phyloP scores from a whole-genome alignment of 768 basidiomycete species.

The Serendipita sp. region DNA sequence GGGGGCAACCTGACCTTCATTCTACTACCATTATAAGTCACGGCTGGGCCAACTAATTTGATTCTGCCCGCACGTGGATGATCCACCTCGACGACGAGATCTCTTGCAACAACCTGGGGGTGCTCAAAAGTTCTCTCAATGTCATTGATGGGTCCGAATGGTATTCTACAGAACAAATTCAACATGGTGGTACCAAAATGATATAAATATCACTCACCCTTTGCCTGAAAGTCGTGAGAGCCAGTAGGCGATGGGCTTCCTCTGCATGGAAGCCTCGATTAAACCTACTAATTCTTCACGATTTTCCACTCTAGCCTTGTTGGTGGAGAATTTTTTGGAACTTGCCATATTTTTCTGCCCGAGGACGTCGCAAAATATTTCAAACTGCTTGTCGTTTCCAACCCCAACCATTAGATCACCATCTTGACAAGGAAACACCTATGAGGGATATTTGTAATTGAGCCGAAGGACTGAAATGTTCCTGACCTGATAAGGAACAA shows the following conservation, averaged over 20 bases:
- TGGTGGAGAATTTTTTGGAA: constrained; percentile 53
- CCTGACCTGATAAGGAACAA: constrained; percentile 71
- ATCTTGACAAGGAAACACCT: constrained; percentile 60
- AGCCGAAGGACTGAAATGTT: constrained; percentile 9
- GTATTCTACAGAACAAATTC: constrained; percentile 33
- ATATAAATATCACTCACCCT: constrained; percentile 45
- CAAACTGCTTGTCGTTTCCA: constrained; percentile 81
- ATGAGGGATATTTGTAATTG: background rate
- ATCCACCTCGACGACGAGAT: constrained; percentile 62
- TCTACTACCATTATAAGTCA: constrained; percentile 62
- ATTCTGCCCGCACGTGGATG: constrained; percentile 63
- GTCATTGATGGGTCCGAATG: constrained; percentile 85
- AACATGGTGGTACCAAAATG: constrained; percentile 7
- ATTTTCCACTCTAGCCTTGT: constrained; percentile 59
- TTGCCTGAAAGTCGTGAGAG: constrained; percentile 37
- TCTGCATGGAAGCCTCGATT: constrained; percentile 44
- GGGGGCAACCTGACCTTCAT: constrained; percentile 63
- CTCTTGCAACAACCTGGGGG: constrained; percentile 65
- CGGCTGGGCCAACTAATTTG: constrained; percentile 66
- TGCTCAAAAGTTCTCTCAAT: constrained; percentile 80
- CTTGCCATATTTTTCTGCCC: constrained; percentile 38
- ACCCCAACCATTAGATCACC: constrained; percentile 90
- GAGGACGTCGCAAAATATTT: constrained; percentile 47
- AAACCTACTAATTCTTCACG: constrained; percentile 49
- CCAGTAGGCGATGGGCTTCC: constrained; percentile 55